These are phyloP conservation scores for Exserohilum turcica DNA, from an alignment of 2,329 filamentous ascomycete species.

Conservation along the genomic window DNA sequence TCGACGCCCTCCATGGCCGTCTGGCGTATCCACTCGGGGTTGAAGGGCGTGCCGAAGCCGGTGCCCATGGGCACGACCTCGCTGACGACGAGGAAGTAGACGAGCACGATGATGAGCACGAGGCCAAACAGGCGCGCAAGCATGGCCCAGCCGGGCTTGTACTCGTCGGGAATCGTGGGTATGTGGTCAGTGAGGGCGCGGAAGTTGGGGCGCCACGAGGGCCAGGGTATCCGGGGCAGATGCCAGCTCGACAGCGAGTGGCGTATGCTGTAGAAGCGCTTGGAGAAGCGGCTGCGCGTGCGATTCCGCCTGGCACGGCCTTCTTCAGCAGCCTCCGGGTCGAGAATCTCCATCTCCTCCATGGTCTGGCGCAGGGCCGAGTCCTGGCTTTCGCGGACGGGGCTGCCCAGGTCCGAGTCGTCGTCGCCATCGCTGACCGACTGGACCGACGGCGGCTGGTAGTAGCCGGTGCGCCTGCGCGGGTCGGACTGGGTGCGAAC, in stretches of 20 bases:
- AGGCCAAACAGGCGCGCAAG: conserved; percentile 76
- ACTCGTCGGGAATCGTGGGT: conserved; percentile 54
- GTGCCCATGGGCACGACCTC: conserved; percentile 76
- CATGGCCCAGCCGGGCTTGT: conserved; percentile 65
- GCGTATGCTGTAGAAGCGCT: conserved; percentile 61
- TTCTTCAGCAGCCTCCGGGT: conserved; percentile 43
- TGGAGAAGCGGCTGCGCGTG: conserved; percentile 54
- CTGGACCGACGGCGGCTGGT: conserved; percentile 82
- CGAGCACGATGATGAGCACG: conserved; percentile 72
- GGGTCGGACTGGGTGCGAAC: conserved; percentile 31
- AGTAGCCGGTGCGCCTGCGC: conserved; percentile 54
- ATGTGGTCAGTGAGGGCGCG: conserved; percentile 42
- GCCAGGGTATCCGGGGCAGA: conserved; percentile 51
- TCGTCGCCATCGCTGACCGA: conserved; percentile 69
- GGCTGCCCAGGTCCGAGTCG: conserved; percentile 55
- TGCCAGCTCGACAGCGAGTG: conserved; percentile 63
- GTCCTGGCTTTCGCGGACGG: conserved; percentile 60
- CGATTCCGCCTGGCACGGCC: conserved; percentile 36
- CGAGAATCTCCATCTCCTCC: conserved; percentile 66
- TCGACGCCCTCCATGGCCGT: conserved; percentile 78
- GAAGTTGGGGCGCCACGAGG: conserved; percentile 29
- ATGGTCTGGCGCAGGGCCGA: conserved; percentile 74
- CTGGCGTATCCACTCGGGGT: conserved; percentile 78
- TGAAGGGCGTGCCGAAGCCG: conserved; percentile 68
- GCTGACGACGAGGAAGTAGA: conserved; percentile 85